Conservation (phyloP, 1,139 yeast genomes). For the Candida glucosophila region DNA sequence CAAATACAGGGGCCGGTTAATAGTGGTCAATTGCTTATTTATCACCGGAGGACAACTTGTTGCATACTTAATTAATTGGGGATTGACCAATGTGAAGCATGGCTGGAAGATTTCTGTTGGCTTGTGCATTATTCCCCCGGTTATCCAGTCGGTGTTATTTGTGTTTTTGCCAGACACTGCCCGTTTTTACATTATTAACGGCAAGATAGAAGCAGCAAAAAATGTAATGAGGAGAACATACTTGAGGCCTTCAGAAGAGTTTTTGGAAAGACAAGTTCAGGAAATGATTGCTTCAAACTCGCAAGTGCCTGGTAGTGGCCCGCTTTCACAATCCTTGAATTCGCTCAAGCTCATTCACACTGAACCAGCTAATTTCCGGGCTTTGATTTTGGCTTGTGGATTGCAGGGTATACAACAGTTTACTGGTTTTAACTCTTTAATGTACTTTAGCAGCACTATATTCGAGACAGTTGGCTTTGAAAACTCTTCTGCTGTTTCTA, state of each 20-base stretch:
- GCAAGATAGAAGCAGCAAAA: conserved; percentile 56
- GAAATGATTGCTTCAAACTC: conserved; percentile 52
- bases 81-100: conserved; percentile 57
- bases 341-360: conserved; percentile 63
- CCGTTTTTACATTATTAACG: conserved; percentile 70
- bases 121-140: conserved; percentile 80
- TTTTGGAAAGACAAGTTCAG: conserved; percentile 48
- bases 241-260: conserved; percentile 44
- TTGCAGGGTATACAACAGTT: conserved; percentile 93
- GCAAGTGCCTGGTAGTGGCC: conserved; percentile 55
- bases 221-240: conserved; percentile 55
- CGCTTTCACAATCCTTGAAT: conserved; percentile 46
- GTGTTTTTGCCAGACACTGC: conserved; percentile 93
- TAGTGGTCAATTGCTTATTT: conserved; percentile 58
- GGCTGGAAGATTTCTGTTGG: conserved; percentile 97
- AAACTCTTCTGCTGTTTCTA: conserved; percentile 86
- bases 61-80: conserved; percentile 92
- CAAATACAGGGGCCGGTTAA: conserved; percentile 79
- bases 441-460: conserved; percentile 88
- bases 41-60: conserved; percentile 88
- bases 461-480: conserved; percentile 83
- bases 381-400: conserved; percentile 82
- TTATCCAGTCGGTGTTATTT: conserved; percentile 65
- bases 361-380: conserved; percentile 78
- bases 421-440: conserved; percentile 88